Conservation (phyloP, 2,329 filamentous ascomycete species). For the Alternaria sp. region DNA sequence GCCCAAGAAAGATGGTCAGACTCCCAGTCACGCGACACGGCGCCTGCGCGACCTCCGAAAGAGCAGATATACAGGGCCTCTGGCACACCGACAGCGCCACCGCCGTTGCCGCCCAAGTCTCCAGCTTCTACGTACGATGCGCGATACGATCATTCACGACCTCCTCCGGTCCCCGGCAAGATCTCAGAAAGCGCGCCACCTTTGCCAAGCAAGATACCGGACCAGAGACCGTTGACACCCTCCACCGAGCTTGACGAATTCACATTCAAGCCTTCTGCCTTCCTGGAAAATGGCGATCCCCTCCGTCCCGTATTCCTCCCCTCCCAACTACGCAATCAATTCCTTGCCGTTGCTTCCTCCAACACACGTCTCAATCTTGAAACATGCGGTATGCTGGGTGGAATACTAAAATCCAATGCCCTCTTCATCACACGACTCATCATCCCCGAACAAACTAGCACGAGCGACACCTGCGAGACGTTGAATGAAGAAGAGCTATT, state of each 20-base stretch:
- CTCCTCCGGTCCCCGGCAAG: constrained; percentile 40
- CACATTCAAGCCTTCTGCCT: constrained; percentile 83
- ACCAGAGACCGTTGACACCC: constrained; percentile 39
- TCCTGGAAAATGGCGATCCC: constrained; percentile 86
- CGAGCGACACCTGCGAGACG: constrained; percentile 93
- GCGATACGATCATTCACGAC: constrained; percentile 18
- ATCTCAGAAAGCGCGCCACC: constrained; percentile 33
- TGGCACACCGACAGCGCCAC: constrained; percentile 29
- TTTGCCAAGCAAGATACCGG: constrained; percentile 41
- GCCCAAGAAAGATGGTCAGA: constrained; percentile 43
- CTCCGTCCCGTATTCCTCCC: constrained; percentile 90
- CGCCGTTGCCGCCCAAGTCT: constrained; percentile 39
- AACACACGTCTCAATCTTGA: constrained; percentile 87
- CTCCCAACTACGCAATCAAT: constrained; percentile 71
- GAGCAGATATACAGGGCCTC: constrained; percentile 35
- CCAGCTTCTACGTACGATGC: constrained; percentile 22
- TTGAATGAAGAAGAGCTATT: constrained; percentile 84
- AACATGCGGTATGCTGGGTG: constrained; percentile 93
- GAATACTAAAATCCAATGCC: constrained; percentile 88
- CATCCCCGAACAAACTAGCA: constrained; percentile 88
- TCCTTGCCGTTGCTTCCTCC: constrained; percentile 73
- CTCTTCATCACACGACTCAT: constrained; percentile 88
- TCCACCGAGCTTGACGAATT: constrained; percentile 64
- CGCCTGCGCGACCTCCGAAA: constrained; percentile 51
- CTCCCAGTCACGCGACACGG: constrained; percentile 18